Evolutionary conservation across 176 grass and related monocot species (phyloP).

Genomic region (Musa itinerans): DNA sequence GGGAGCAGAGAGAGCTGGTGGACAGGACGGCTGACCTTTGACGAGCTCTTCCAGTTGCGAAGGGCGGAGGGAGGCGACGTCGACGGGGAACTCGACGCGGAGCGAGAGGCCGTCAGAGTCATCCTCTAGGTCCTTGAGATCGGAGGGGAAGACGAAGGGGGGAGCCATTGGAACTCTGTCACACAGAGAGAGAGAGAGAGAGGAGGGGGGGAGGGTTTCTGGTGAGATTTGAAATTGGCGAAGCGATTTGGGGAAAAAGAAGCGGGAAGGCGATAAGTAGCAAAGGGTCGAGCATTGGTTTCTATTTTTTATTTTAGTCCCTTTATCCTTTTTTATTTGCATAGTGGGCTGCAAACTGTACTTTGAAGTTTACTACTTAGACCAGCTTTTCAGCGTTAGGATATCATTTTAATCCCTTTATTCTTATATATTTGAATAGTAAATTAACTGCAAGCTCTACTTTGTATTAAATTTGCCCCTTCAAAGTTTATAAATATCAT

Average conservation of each 20-base stretch:
- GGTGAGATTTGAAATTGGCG: background rate
- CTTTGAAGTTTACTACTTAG: no score
- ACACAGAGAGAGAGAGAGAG: background rate
- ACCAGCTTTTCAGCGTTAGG: no score
- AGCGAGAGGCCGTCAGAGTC: conserved; percentile 37
- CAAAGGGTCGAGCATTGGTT: no score
- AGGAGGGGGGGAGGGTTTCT: background rate
- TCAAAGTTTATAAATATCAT: no score
- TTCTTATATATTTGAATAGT: no score
- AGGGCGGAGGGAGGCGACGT: conserved; percentile 49
- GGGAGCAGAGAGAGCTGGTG: background rate
- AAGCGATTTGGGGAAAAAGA: background rate
- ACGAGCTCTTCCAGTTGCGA: conserved; percentile 88
- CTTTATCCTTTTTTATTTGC: no score
- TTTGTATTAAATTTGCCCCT: no score
- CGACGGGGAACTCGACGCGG: conserved; percentile 44
- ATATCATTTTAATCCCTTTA: no score
- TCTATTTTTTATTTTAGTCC: no score
- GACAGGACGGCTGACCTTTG: conserved; percentile 44
- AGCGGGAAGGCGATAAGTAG: background rate
- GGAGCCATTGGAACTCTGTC: conserved; percentile 41
- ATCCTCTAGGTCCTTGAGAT: conserved; percentile 59
- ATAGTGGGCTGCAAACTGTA: no score
- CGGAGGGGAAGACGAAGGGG: conserved; percentile 61
- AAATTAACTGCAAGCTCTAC: no score